Conservation (phyloP, 139 green algal genomes). For the Klebsormidium nitens region DNA sequence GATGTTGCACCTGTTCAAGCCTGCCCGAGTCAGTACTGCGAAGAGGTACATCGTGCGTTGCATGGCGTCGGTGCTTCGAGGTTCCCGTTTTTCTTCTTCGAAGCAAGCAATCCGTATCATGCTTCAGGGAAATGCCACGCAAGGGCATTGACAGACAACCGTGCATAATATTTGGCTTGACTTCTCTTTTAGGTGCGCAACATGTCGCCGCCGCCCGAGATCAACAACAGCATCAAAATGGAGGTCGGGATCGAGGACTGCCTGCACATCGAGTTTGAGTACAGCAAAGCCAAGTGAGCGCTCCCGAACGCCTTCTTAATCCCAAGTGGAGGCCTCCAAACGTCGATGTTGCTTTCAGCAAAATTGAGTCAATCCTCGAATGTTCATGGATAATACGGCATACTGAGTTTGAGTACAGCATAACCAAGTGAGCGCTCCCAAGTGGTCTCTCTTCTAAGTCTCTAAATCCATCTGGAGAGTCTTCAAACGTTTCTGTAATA, state of each 20-base stretch:
- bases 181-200: slow-evolving; percentile 31
- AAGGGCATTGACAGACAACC: background rate
- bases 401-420: slow-evolving; percentile 99
- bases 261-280: slow-evolving; percentile 99
- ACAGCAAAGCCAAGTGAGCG: slow-evolving; percentile 69
- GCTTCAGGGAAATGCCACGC: background rate
- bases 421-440: slow-evolving; percentile 54
- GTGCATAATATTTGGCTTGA: background rate
- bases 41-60: background rate
- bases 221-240: slow-evolving; percentile 72
- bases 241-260: slow-evolving; percentile 99
- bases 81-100: background rate
- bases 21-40: too few relatives aligned
- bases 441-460: too few relatives aligned
- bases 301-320: too few relatives aligned
- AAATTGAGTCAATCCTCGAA: too few relatives aligned
- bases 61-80: background rate
- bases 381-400: too few relatives aligned
- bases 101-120: background rate
- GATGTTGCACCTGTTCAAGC: too few relatives aligned
- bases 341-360: too few relatives aligned
- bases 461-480: too few relatives aligned
- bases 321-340: too few relatives aligned
- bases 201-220: slow-evolving; percentile 32
- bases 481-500: too few relatives aligned